These are phyloP conservation scores for Mortierella sp. DNA, from an alignment of 371 early-diverging fungal genomes.

Conservation along the genomic window DNA sequence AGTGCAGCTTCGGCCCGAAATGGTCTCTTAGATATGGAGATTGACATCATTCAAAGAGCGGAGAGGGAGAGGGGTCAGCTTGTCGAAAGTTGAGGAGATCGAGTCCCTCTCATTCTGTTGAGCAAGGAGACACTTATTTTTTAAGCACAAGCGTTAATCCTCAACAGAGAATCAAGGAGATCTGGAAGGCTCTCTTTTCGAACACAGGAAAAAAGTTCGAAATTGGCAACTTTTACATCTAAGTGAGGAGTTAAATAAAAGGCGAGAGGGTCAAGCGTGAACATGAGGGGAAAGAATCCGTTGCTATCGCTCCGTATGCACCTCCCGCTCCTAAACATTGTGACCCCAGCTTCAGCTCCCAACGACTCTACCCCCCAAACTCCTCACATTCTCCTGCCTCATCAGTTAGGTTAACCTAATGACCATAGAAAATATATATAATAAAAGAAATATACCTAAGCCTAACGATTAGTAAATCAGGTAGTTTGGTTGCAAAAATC, in stretches of 20 bases:
- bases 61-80: not conserved
- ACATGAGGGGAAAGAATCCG: not conserved
- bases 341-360: not conserved
- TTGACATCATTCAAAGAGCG: not conserved
- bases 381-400: not conserved
- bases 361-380: not conserved
- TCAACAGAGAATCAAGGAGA: no score
- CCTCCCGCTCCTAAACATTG: not conserved
- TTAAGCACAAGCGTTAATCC: no score
- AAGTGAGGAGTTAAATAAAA: not conserved
- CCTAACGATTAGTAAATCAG: no score
- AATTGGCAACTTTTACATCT: no score
- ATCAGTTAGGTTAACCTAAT: no score
- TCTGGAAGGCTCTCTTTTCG: no score
- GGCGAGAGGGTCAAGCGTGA: no score
- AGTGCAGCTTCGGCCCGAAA: not conserved
- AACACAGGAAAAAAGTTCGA: no score
- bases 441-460: not conserved
- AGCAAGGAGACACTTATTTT: no score
- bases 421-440: not conserved
- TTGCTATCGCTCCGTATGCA: not conserved
- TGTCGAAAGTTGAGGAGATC: not conserved
- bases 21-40: no score
- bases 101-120: not conserved
- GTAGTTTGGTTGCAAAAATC: no score